Evolutionary conservation across 148 eudicot genomes (phyloP).

Genomic region (Amaranthus palmeri): DNA sequence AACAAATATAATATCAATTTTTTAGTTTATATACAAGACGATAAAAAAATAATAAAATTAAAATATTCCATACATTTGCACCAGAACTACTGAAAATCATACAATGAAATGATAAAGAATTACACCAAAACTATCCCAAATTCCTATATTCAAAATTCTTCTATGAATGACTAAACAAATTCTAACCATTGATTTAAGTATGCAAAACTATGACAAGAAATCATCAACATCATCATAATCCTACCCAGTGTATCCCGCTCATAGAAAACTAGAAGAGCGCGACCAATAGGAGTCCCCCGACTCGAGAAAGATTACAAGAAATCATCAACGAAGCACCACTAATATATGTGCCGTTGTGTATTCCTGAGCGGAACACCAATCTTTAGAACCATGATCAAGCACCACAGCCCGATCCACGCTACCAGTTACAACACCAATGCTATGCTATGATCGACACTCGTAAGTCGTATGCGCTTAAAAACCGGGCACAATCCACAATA

Average conservation of each 20-base stretch:
- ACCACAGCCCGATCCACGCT: constrained; percentile 19
- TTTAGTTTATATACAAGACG: neutral
- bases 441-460: constrained; percentile 11
- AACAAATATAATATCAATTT: too few relatives aligned
- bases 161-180: constrained; percentile 16
- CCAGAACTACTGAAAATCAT: neutral
- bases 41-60: neutral
- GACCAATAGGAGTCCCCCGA: too few relatives aligned
- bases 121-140: constrained; percentile 16
- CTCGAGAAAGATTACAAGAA: too few relatives aligned
- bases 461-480: neutral
- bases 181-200: constrained; percentile 15
- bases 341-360: constrained; percentile 14
- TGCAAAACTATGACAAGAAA: constrained; percentile 14
- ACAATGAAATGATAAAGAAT: constrained; percentile 25
- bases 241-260: too few relatives aligned
- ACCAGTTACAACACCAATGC: constrained; percentile 7
- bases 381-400: constrained; percentile 16
- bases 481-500: constrained; percentile 1
- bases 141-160: constrained; percentile 18
- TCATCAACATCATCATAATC: neutral
- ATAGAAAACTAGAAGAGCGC: too few relatives aligned
- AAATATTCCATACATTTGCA: neutral
- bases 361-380: constrained; percentile 4
- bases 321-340: constrained; percentile 7